These are phyloP conservation scores for Sisymbrium irio DNA, from an alignment of 345 rosid species.

Conservation along the genomic window DNA sequence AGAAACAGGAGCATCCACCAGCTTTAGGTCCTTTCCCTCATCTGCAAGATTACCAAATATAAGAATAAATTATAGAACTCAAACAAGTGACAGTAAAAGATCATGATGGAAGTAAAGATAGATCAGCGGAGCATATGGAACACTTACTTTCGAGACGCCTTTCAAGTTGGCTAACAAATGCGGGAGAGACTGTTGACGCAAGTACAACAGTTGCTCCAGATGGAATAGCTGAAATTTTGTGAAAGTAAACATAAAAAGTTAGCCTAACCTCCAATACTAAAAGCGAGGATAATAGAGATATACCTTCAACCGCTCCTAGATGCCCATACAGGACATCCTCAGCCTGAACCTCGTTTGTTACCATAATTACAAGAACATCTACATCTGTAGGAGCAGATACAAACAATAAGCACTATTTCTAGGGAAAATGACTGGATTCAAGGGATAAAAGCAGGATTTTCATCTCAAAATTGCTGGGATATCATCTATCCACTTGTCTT, in stretches of 20 bases:
- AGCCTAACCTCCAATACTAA: conserved; percentile 19
- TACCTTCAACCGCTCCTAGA: conserved; percentile 85
- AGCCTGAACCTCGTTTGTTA: conserved; percentile 88
- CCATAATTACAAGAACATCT: conserved; percentile 88
- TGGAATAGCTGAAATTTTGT: conserved; percentile 56
- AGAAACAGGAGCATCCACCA: conserved; percentile 98
- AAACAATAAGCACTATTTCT: conserved; percentile 1
- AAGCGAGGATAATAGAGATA: conserved; percentile 8
- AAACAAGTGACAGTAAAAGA: not conserved
- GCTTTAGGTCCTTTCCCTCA: conserved; percentile 72
- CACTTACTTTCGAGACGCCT: conserved; percentile 68
- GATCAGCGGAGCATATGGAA: not conserved
- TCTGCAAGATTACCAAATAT: conserved; percentile 39
- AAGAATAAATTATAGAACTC: conserved; percentile 2
- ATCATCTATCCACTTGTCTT: not conserved
- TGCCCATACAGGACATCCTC: conserved; percentile 77
- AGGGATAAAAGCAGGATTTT: not conserved
- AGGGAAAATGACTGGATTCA: not conserved
- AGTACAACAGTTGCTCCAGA: conserved; percentile 73
- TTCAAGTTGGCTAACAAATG: conserved; percentile 69
- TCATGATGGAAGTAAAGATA: not conserved
- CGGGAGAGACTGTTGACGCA: conserved; percentile 92
- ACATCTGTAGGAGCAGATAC: conserved; percentile 49
- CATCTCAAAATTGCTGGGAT: conserved; percentile 17
- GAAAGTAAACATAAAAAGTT: conserved; percentile 21